Evolutionary conservation across 352 stramenopile genomes (phyloP).

Genomic region (Pythium coloratum): DNA sequence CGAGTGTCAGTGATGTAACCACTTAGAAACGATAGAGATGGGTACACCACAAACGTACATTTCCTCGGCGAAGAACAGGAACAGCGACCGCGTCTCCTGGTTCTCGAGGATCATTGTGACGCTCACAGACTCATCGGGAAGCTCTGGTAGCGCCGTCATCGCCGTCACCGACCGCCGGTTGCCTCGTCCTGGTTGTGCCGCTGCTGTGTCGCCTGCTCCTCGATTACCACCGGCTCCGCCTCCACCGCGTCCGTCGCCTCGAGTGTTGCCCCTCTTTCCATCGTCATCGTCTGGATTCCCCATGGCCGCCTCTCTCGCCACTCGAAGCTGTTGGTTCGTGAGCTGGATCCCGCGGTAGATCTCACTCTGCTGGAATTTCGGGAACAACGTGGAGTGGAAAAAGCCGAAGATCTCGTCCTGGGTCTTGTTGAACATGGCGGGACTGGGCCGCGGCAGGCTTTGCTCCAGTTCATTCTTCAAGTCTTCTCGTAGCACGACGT

Average conservation of each 20-base stretch:
- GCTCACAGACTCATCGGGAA: conserved; percentile 44
- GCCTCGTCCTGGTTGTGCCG: neutral
- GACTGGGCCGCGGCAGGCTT: conserved; percentile 41
- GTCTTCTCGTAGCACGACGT: conserved; percentile 39
- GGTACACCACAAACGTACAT: conserved; percentile 45
- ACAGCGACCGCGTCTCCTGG: conserved; percentile 56
- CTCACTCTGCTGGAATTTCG: conserved; percentile 74
- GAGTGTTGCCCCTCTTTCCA: neutral
- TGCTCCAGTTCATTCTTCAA: conserved; percentile 34
- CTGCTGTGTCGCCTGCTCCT: neutral
- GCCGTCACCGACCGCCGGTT: conserved; percentile 11
- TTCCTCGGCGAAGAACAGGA: conserved; percentile 76
- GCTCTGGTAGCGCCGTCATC: neutral
- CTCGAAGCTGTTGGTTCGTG: conserved; percentile 25
- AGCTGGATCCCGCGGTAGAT: conserved; percentile 62
- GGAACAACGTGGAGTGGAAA: conserved; percentile 62
- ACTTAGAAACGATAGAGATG: conserved; percentile 2
- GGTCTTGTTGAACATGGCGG: conserved; percentile 68
- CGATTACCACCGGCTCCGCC: neutral
- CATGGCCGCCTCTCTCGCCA: conserved; percentile 12
- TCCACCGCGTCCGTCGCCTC: neutral
- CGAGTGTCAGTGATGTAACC: conserved; percentile 1
- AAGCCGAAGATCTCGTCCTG: conserved; percentile 73
- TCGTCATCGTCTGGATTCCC: neutral
- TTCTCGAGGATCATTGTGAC: conserved; percentile 65